phyloP scores from a whole-genome alignment of 129 eudicot genomes.

The Pittosporum tobira region DNA sequence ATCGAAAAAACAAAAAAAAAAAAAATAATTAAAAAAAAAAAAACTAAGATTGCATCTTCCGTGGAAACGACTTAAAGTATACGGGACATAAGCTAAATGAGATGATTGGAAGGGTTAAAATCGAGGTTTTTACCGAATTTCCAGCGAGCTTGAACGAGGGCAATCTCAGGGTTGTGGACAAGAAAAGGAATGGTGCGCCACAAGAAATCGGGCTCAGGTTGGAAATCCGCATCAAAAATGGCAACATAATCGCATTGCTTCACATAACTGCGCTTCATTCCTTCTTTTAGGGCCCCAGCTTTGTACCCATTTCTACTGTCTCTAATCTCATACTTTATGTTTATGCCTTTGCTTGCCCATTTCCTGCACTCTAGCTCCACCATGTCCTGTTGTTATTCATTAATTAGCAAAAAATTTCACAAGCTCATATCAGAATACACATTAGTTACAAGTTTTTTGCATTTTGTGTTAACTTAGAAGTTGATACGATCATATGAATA shows the following conservation, averaged over 20 bases:
- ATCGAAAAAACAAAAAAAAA: no score
- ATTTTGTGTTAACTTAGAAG: no score
- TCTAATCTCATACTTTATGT: constrained; percentile 72
- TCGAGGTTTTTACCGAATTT: constrained; percentile 46
- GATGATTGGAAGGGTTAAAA: no score
- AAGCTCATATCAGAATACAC: not conserved
- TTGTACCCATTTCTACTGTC: constrained; percentile 77
- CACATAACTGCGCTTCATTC: constrained; percentile 66
- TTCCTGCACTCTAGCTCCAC: constrained; percentile 69
- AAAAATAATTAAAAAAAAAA: no score
- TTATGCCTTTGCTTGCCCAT: constrained; percentile 83
- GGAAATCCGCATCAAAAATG: constrained; percentile 89
- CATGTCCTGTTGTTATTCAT: constrained; percentile 33
- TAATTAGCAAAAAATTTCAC: not conserved
- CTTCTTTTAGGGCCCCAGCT: constrained; percentile 81
- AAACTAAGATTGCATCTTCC: no score
- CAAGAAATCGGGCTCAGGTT: constrained; percentile 67
- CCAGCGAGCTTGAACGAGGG: constrained; percentile 93
- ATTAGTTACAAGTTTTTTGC: no score
- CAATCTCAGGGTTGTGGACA: constrained; percentile 66
- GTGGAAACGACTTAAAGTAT: no score
- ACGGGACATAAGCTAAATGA: no score
- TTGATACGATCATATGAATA: no score
- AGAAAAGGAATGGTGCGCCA: constrained; percentile 70
- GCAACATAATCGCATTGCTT: constrained; percentile 72